A percentile compares a stretch with the other conserved stretches of the same genome.
Conservation (phyloP, 495 filamentous ascomycete genomes). For the Daldinia loculata region DNA sequence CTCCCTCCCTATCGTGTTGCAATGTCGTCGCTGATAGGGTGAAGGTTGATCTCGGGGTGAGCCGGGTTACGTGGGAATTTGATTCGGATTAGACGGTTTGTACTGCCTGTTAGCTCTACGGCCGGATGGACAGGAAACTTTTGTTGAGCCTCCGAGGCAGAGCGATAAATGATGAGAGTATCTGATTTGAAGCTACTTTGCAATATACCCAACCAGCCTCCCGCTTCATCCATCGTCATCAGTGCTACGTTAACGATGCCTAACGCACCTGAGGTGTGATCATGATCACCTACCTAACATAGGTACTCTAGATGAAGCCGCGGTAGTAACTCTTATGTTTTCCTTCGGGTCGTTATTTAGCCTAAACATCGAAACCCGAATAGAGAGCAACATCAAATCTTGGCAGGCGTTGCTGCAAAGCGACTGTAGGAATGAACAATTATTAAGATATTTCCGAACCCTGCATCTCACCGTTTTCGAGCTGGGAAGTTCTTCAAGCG, state of each 20-base stretch:
- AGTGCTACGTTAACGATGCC: slow-evolving; percentile 33
- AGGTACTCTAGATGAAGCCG: slow-evolving; percentile 8
- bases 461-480: neutral
- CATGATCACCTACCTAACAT: slow-evolving; percentile 30
- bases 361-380: slow-evolving; percentile 32
- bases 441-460: slow-evolving; percentile 9
- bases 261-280: slow-evolving; percentile 26
- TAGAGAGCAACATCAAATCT: slow-evolving; percentile 10
- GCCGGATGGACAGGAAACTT: slow-evolving; percentile 1
- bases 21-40: slow-evolving; percentile 17
- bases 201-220: slow-evolving; percentile 3
- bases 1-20: slow-evolving; percentile 1
- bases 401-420: slow-evolving; percentile 25
- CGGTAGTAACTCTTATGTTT: slow-evolving; percentile 9
- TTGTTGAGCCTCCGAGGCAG: neutral
- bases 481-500: neutral
- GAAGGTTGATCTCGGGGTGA: slow-evolving; percentile 18
- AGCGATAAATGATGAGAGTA: neutral
- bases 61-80: slow-evolving; percentile 23
- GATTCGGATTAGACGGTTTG: neutral
- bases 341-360: slow-evolving; percentile 25
- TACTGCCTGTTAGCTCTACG: slow-evolving; percentile 2
- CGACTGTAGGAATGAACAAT: neutral
- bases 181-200: slow-evolving; percentile 6
- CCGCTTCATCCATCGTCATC: slow-evolving; percentile 30